Evolutionary conservation across 495 filamentous ascomycete genomes (phyloP), one percentile per base, ranked within the genome.

Genomic region (Penicillium lividum): DNA sequence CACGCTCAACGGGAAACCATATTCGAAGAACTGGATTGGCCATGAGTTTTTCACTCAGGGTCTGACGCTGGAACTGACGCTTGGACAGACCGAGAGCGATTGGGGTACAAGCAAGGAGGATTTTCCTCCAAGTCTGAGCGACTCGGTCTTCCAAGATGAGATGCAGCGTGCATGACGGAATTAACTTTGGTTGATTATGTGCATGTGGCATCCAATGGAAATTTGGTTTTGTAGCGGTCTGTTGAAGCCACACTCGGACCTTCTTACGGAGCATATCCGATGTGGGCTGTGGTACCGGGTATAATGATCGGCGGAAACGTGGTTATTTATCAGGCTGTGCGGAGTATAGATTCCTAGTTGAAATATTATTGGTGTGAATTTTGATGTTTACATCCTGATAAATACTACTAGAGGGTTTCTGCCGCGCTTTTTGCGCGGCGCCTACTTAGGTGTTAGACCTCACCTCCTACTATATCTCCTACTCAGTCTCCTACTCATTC

Each of bases 21-120:
- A 89, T 43, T 84, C 74, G 0, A 86, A 78, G 75, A 91, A 80
- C 59, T 92, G 88, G 88, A 79, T 92, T 34, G 81, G 81, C 15
- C 88, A 92, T 62, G 85, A 84, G 47, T 91, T 92, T 64, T 91
- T 91, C 64, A 82, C 84, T 0, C 76, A 88, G 38, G 89, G 89
- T 8, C 82, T 82, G 69, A 84, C 85, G 66, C 77, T 91, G 29
- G 86, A 90, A 38, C 71, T 92, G 59, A 82, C 76, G 28, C 68
- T 92, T 5, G 89, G 89, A 0, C 67, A 64, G 10, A 81, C 76
- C 36, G 89, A 91, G 70, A 90, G 87, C 64, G 57, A 62, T 0
- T 91, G 89, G 89, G 89, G 88, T 0, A 89, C 83, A 5, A 68
- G 65, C 25, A 76, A 82, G 13, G 77, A 75, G 52, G 88, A 91